Evolutionary conservation across 2,329 filamentous ascomycete genomes (phyloP), one percentile per base, ranked within the genome.

Genomic region (Aspergillus hortae): DNA sequence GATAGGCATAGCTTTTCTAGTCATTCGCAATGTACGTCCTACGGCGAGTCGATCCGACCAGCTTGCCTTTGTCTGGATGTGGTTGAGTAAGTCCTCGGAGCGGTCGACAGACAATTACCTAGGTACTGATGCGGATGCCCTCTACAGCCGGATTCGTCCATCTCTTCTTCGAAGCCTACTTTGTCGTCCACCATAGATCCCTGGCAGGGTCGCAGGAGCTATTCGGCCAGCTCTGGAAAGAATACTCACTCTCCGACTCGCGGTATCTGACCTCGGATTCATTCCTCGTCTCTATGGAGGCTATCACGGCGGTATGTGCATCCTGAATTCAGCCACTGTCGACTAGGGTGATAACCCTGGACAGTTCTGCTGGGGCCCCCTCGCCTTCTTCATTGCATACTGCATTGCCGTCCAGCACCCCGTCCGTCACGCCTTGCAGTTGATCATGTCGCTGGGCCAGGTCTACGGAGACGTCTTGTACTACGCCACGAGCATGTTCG

Each of bases 191-290:
- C 64, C 84, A 86, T 61, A 66, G 72, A 11, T 70, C 70, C 19
- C 74, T 92, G 57, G 79, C 84, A 1, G 73, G 79, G n/a, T 80
- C 80, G 53, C 83, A 88, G 61, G 81, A 81, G 17, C 72, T 92
- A 4, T 86, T 90, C 53, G 88, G 86, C 2, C 89, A 95, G 74
- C 78, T 95, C 32, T 95, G 90, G 90, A 95, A 95, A 67, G 90
- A 95, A 70, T 95, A 95, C 66, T 80, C 88, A 1, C 79, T 90
- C 27, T 90, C 88, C 2, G 90, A 95, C 72, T 92, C 89, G 47
- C 81, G 90, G 30, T 95, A 95, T 63, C 74, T 95, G 55, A 89
- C 85, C 1, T 83, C 84, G 15, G 87, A 92, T 64, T 78, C 85
- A 2, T 92, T 94, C 62, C 89, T 92, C 61, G 75, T 94, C n/a